phyloP scores from a whole-genome alignment of 2,329 filamentous ascomycete genomes.

The Amesomyces nigricolor region DNA sequence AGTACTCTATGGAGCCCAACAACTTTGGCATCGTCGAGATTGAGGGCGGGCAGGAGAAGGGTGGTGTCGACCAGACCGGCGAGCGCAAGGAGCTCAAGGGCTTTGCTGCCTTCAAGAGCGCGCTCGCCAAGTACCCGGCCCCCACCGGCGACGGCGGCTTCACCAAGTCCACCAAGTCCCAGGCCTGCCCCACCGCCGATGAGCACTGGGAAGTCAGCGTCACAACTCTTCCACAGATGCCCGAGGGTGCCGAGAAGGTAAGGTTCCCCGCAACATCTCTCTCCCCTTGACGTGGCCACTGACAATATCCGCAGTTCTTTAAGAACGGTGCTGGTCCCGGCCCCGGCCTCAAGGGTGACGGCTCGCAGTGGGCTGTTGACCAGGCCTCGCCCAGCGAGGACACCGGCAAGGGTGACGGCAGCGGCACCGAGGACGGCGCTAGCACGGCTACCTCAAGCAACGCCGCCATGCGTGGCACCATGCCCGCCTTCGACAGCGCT shows the following conservation, averaged over 20 bases:
- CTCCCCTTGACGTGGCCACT: not conserved
- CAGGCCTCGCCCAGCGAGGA: conserved; percentile 40
- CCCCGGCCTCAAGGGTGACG: conserved; percentile 48
- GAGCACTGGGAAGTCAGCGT: conserved; percentile 46
- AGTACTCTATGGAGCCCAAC: conserved; percentile 78
- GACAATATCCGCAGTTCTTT: conserved; percentile 40
- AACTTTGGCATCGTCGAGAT: conserved; percentile 76
- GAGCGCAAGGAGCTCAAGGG: conserved; percentile 47
- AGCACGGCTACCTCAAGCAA: conserved; percentile 31
- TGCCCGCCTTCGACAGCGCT: conserved; percentile 33
- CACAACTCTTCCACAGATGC: conserved; percentile 47
- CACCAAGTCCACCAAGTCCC: conserved; percentile 41
- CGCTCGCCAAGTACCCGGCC: conserved; percentile 44
- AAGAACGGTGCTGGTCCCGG: conserved; percentile 48
- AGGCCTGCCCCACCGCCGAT: conserved; percentile 46
- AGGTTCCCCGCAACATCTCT: not conserved
- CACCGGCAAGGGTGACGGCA: conserved; percentile 34
- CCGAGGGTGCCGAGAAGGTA: conserved; percentile 39
- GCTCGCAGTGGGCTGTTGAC: conserved; percentile 48
- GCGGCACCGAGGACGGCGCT: conserved; percentile 25
- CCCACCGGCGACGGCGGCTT: conserved; percentile 48
- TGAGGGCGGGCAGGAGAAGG: conserved; percentile 45
- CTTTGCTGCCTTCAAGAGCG: conserved; percentile 50
- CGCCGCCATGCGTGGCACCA: conserved; percentile 30
- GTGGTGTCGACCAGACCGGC: conserved; percentile 21